These are phyloP conservation scores for Cardamine chenopodiifolia DNA, from an alignment of 345 rosid genomes.

Conservation along the genomic window DNA sequence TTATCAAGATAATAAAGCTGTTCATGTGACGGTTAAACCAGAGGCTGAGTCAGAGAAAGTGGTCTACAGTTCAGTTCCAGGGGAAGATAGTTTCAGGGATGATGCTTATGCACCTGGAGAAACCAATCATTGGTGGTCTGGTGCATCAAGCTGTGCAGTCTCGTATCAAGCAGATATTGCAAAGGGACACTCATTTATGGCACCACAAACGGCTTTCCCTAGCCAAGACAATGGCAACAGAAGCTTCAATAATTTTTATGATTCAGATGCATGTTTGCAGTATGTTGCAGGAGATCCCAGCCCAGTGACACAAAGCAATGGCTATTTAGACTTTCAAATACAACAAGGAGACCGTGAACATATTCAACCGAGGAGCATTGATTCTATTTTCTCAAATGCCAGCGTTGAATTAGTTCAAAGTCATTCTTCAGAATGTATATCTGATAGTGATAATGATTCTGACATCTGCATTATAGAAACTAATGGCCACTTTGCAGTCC, in stretches of 20 bases:
- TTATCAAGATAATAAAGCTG: conserved; percentile 8
- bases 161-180: conserved; percentile 36
- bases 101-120: conserved; percentile 43
- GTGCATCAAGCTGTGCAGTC: conserved; percentile 28
- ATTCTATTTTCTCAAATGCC: conserved; percentile 51
- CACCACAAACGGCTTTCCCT: conserved; percentile 38
- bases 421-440: conserved; percentile 59
- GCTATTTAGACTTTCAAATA: conserved; percentile 35
- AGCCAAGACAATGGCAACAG: conserved; percentile 39
- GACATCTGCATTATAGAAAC: conserved; percentile 82
- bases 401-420: conserved; percentile 75
- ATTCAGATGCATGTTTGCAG: conserved; percentile 45
- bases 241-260: conserved; percentile 30
- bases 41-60: conserved; percentile 41
- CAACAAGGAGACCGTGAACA: conserved; percentile 47
- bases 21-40: conserved; percentile 40
- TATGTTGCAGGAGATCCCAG: conserved; percentile 38
- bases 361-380: conserved; percentile 44
- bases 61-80: conserved; percentile 41
- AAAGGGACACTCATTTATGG: conserved; percentile 36
- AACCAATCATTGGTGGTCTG: conserved; percentile 41
- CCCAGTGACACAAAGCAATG: conserved; percentile 41
- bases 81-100: conserved; percentile 34
- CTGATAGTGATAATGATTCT: conserved; percentile 65
- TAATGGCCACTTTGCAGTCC: conserved; percentile 58